Evolutionary conservation across 2,329 filamentous ascomycete species (phyloP).

Genomic region (Fusarium duplospermum): DNA sequence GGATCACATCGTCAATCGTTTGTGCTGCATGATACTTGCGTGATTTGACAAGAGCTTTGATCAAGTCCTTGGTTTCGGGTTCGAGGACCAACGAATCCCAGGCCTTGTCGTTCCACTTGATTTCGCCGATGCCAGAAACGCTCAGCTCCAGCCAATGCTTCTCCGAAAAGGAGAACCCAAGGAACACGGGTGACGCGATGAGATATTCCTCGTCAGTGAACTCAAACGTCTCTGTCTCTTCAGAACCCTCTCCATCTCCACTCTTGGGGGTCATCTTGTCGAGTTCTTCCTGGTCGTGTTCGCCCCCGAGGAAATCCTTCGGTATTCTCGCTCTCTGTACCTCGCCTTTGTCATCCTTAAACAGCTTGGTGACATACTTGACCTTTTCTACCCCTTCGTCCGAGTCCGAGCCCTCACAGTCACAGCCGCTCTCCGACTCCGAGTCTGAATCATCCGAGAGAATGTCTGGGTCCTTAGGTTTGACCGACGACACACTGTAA

Average conservation of each 20-base stretch:
- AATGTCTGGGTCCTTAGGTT: constrained; percentile 75
- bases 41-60: constrained; percentile 81
- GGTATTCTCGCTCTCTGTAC: constrained; percentile 47
- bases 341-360: constrained; percentile 58
- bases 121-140: constrained; percentile 81
- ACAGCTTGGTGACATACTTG: constrained; percentile 64
- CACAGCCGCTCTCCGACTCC: constrained; percentile 52
- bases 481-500: constrained; percentile 80
- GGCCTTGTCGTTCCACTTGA: constrained; percentile 85
- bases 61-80: constrained; percentile 70
- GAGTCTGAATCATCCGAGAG: constrained; percentile 62
- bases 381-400: constrained; percentile 54
- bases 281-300: constrained; percentile 60
- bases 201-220: constrained; percentile 88
- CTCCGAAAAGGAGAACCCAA: constrained; percentile 88
- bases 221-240: constrained; percentile 44
- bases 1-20: constrained; percentile 85
- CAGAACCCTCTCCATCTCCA: constrained; percentile 18
- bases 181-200: constrained; percentile 83
- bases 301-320: constrained; percentile 48
- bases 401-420: constrained; percentile 55
- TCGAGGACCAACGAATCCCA: constrained; percentile 84
- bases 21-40: constrained; percentile 85
- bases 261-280: constrained; percentile 59
- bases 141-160: constrained; percentile 92